Evolutionary conservation across 805 yeast species (phyloP), one percentile per base, ranked within the genome.

Genomic region (Ogataea dorogensis): DNA sequence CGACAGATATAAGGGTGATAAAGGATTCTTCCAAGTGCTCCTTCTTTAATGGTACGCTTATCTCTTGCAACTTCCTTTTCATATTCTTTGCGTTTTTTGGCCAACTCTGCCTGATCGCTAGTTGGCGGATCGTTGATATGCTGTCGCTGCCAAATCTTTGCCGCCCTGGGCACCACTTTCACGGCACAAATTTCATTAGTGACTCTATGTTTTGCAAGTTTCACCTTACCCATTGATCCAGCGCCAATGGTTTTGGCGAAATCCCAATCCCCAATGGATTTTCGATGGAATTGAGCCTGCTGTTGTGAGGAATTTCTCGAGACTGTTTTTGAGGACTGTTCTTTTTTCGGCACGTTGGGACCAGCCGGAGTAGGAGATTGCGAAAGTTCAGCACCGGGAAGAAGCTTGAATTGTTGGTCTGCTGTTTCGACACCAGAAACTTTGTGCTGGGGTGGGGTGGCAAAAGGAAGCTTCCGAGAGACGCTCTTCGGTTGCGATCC

Each of bases 191-290:
- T 72, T 50, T 86, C 89, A 42, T 75, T 77, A 1, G 96, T 86
- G 22, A 77, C 62, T 47, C 84, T 76, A 64, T 89, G 95, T 52
- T 78, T 81, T 2, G 98, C 98, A 24, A 93, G 69, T 64, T 93
- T 93, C 32, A 93, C 99, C 60, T 91, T 94, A 41, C 99, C 99
- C 98, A 93, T 93, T 0, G 96, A 87, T 3, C 99, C 98, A 2
- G 98, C 96, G 27, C 99, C 99, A 29, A 93, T 85, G 2, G 96
- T 88, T 61, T 87, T 87, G 40, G 86, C 73, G 51, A 91, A 89
- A 50, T 86, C 95, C 98, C 98, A 91, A 47, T 93, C 96, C 10
- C 98, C 98, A 36, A 91, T 82, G 4, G 95, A 74, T 41, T 82
- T 83, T 46, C 98, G 77, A 58, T 88, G 91, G 50, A 85, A 84